Base-by-base conservation (phyloP, 2,329 filamentous ascomycete genomes). In the Hypoxylon sp. region DNA sequence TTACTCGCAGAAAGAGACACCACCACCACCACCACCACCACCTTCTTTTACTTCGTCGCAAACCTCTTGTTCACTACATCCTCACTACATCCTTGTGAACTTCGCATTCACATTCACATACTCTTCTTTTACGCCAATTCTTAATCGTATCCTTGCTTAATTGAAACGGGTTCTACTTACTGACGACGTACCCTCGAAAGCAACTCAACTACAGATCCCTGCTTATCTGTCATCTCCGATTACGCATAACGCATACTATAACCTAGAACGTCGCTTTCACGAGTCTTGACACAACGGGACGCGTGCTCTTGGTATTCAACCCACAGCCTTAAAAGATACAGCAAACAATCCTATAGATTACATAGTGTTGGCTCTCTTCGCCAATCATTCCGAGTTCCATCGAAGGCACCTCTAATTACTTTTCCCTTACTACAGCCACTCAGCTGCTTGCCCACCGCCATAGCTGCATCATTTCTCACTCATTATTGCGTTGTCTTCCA, bases 401-500 rank as follows among this genome's bases (percentile, higher is more conserved):
- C 14, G 5, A 55, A 51, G 28, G 34, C 46, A 49, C 62, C 60
- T 59, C 52, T 63, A 60, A 68, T 50, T 48, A 17, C 21, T 63
- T 52, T 46, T 21, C 49, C 46, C 28, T 48, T 17, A n/a, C 45
- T 55, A 21, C 19, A 55, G 46, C 49, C 60, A 64, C 58, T 63
- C 38, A 63, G 34, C 53, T 28, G 41, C 43, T 57, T 60, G 53
- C 45, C 53, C 60, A 60, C 57, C 55, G 56, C 68, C 56, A 69
- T 64, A 65, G 49, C 63, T 62, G 59, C 58, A 61, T 69, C 69
- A 63, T 73, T 60, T 67, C 62, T 66, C 63, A 66, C 64, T 55
- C 60, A 60, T 70, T 56, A 66, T 70, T 70, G 72, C 67, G 65
- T 71, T 62, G 72, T 56, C 58, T 46, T 56, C 62, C 45, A 63